These are phyloP conservation scores for Tuber microsphaerosporum DNA, from an alignment of 495 filamentous ascomycete species.

Conservation along the genomic window DNA sequence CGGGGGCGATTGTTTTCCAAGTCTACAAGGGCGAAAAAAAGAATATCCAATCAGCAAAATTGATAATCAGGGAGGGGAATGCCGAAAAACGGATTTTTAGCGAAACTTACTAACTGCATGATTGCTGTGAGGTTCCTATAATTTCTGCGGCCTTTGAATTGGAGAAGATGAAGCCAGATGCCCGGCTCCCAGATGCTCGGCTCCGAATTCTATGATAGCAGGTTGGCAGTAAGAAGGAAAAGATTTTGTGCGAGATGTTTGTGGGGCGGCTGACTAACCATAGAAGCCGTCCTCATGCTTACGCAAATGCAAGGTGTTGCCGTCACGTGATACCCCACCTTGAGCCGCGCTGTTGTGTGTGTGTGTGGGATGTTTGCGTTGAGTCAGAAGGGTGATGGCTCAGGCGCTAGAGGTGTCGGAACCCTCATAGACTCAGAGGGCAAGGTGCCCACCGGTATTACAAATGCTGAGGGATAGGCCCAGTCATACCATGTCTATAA, in stretches of 20 bases:
- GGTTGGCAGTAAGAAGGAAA: not conserved
- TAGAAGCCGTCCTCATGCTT: not conserved
- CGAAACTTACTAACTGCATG: conserved; percentile 24
- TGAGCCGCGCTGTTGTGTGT: not conserved
- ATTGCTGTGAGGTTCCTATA: not conserved
- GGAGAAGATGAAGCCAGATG: not conserved
- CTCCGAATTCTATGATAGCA: not conserved
- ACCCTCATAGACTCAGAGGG: not conserved
- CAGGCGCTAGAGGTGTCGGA: not conserved
- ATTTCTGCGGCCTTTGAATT: not conserved
- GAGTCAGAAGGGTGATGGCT: not conserved
- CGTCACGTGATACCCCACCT: not conserved
- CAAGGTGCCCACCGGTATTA: not conserved
- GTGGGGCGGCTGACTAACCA: not conserved
- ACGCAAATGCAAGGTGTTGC: no score
- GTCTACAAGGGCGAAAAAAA: conserved; percentile 35
- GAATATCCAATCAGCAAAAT: not conserved
- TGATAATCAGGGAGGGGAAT: not conserved
- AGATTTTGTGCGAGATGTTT: not conserved
- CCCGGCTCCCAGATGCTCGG: not conserved
- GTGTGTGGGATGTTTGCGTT: not conserved
- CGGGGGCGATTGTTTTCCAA: conserved; percentile 69
- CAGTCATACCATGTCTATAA: not conserved
- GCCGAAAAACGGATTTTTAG: not conserved
- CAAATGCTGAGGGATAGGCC: not conserved